phyloP scores from a whole-genome alignment of 1,139 yeast genomes.

The Petasospora fabianii region DNA sequence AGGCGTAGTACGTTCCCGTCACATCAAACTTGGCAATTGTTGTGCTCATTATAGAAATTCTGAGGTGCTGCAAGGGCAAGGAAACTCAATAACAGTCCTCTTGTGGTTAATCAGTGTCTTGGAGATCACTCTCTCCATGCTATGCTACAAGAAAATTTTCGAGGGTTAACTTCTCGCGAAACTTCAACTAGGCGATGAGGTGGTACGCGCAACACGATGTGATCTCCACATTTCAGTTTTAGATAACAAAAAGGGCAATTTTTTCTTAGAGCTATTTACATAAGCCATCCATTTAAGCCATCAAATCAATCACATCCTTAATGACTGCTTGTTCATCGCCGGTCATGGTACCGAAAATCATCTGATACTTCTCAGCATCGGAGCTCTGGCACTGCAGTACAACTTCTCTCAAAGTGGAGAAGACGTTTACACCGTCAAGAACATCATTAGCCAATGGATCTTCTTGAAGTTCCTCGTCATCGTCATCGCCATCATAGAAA shows the following conservation, averaged over 20 bases:
- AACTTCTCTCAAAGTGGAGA: slow-evolving; percentile 44
- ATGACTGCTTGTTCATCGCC: slow-evolving; percentile 34
- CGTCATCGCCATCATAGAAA: slow-evolving; percentile 47
- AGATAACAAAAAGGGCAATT: too few species aligned
- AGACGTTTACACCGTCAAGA: slow-evolving; percentile 68
- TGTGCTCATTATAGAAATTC: too few species aligned
- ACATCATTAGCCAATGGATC: slow-evolving; percentile 82
- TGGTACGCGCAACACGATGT: slow-evolving; percentile 6
- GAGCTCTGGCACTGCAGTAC: slow-evolving; percentile 29
- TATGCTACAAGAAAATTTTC: slow-evolving; percentile 8
- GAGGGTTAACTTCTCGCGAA: slow-evolving; percentile 4
- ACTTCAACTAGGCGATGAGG: slow-evolving; percentile 5
- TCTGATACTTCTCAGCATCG: slow-evolving; percentile 34
- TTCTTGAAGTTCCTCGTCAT: slow-evolving; percentile 59
- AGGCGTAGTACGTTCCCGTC: slow-evolving; percentile 17
- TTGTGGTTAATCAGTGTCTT: too few species aligned
- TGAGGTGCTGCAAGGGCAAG: too few species aligned
- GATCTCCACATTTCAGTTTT: too few species aligned
- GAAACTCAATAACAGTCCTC: too few species aligned
- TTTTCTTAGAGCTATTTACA: not conserved
- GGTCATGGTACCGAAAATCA: slow-evolving; percentile 30
- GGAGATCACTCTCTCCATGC: too few species aligned
- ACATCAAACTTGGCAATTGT: slow-evolving; percentile 8
- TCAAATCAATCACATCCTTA: slow-evolving; percentile 26
- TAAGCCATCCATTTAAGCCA: not conserved